Evolutionary conservation across 108 stramenopile genomes (phyloP), one percentile per base, ranked within the genome.

Genomic region (Discostella stelligeroides): DNA sequence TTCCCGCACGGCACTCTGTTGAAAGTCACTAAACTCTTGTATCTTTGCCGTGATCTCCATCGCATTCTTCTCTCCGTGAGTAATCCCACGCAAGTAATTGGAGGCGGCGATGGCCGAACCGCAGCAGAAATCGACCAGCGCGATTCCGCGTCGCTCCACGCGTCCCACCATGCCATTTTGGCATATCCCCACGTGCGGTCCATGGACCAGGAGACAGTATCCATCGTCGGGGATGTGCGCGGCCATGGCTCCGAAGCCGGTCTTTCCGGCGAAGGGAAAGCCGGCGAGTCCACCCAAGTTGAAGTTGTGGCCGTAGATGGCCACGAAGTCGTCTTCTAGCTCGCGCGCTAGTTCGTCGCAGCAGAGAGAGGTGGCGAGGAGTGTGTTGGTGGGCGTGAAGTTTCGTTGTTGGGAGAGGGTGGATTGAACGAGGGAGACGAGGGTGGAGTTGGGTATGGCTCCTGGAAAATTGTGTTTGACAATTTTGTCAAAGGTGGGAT

Each of bases 241-340:
- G 41, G 88, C 76, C 84, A 89, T 85, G 73, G 88, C 88, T 38
- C 85, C 85, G 63, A 88, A 88, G 50, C 83, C 77, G 18, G 83
- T 84, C 37, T 79, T 80, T 48, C 88, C 88, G 1, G 82, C 88
- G 53, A 86, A 83, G 0, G 88, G 81, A 45, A 89, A 86, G n/a
- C n/a, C n/a, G n/a, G n/a, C n/a, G n/a, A n/a, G n/a, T n/a, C n/a
- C n/a, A n/a, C n/a, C n/a, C n/a, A 86, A 80, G 60, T 67, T 59
- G 57, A 86, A 89, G 70, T 82, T 81, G 48, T 75, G 57, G 38
- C 75, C 85, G 40, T 72, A 90, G 14, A 51, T 66, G 50, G 60
- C 65, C 72, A 82, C 85, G 49, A 46, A 51, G n/a, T n/a, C n/a
- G n/a, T n/a, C n/a, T n/a, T n/a, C n/a, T n/a, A n/a, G n/a, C n/a